Base-by-base conservation (phyloP, 2,329 filamentous ascomycete species). In the Microsporum ferrugineum region DNA sequence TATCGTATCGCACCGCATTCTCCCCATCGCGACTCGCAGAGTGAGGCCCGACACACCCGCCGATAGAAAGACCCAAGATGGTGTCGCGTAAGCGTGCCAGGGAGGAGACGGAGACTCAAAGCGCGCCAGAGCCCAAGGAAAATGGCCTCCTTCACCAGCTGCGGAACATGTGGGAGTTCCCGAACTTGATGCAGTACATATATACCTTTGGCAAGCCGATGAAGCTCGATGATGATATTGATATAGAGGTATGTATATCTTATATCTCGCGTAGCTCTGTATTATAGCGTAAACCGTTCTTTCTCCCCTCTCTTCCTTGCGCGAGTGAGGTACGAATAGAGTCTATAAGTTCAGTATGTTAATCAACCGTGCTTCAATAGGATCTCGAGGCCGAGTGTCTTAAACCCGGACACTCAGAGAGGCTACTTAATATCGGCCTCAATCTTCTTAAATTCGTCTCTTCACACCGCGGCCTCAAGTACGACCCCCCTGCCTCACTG, bases 81-180 rank as follows among this genome's bases (percentile, higher is more conserved):
- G 76, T 76, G 68, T 77, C 80, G 73, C 78, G 80, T 73, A 83
- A 82, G 74, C 79, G 80, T 71, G 77, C 72, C 67, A 75, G 78
- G 70, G 80, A 80, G 68, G 81, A 83, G 70, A 78, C 78, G 72
- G 82, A 82, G 70, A 75, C 77, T 65, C 72, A 69, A 69, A 75
- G 72, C 64, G 61, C 65, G 29, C 59, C 65, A 23, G 69, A 73
- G 33, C 31, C 14, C 29, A 51, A 68, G 68, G 74, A 76, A 62
- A 67, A 70, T 61, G 72, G 71, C 36, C 68, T 84, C 60, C 78
- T 95, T 33, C 77, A 84, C 62, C 85, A 81, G 66, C 82, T 97
- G 66, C 85, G 92, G 65, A 94, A 89, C 71, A 91, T 89, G 81
- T 97, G 92, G 91, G 88, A 96, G 74, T 96, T 97, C 75, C 89